phyloP scores from a whole-genome alignment of 106 monocot genomes.

The Triglochin maritima region DNA sequence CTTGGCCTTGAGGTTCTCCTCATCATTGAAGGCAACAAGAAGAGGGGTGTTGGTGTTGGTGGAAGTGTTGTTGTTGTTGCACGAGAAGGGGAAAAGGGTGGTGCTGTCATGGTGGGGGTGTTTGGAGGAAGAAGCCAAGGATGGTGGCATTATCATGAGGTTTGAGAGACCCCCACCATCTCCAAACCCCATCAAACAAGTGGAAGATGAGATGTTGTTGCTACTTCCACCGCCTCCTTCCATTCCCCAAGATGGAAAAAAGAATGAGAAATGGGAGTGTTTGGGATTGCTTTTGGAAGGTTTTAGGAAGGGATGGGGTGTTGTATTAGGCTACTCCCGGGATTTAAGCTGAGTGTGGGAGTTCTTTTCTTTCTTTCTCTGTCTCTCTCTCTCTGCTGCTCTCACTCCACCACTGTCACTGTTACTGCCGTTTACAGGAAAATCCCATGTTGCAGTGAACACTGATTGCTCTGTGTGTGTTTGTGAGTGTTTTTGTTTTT shows the following conservation, averaged over 20 bases:
- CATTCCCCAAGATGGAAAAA: not conserved
- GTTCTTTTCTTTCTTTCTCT: not conserved
- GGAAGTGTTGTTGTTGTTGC: conserved; percentile 4
- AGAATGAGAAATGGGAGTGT: too few species aligned
- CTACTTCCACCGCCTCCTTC: not conserved
- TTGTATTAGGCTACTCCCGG: conserved; percentile 26
- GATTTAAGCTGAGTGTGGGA: conserved; percentile 32
- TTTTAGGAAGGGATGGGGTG: not conserved
- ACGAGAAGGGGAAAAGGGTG: conserved; percentile 8
- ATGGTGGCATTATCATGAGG: conserved; percentile 52
- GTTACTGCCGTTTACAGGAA: conserved; percentile 37
- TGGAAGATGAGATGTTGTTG: not conserved
- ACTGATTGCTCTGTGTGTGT: conserved; percentile 9
- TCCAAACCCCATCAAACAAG: conserved; percentile 17
- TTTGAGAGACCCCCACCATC: conserved; percentile 24
- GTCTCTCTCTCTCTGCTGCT: conserved; percentile 20
- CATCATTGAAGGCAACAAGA: not conserved
- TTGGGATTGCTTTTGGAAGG: not conserved
- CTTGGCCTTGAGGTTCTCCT: conserved; percentile 38
- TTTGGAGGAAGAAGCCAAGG: conserved; percentile 6
- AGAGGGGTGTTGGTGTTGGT: conserved; percentile 1
- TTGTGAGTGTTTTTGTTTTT: conserved; percentile 7
- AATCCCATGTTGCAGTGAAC: conserved; percentile 55
- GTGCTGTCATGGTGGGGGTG: conserved; percentile 4
- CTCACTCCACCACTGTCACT: conserved; percentile 10